These are phyloP conservation scores for Ramaria rubella DNA, from an alignment of 768 basidiomycete species.

Conservation along the genomic window DNA sequence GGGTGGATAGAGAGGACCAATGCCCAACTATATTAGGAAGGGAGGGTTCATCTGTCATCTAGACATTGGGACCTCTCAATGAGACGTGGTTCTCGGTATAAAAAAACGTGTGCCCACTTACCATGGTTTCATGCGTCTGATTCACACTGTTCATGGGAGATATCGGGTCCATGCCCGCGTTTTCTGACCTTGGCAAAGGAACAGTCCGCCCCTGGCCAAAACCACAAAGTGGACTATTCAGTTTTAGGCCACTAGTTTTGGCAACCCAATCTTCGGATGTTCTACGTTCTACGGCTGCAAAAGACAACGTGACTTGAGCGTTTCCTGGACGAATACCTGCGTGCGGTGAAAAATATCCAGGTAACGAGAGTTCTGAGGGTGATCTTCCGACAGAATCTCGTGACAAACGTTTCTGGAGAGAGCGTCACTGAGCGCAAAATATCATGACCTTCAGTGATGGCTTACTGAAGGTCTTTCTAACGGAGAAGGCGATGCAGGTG, in stretches of 20 bases:
- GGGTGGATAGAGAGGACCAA: not conserved
- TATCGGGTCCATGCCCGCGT: conserved; percentile 14
- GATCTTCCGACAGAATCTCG: not conserved
- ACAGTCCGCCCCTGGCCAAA: conserved; percentile 19
- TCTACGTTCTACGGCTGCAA: conserved; percentile 23
- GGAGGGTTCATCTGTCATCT: not conserved
- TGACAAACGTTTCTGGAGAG: not conserved
- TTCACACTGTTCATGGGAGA: conserved; percentile 1
- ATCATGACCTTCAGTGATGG: not conserved
- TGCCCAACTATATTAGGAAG: conserved; percentile 12
- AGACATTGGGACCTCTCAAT: not conserved
- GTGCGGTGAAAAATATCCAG: not conserved
- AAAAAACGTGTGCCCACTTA: not conserved
- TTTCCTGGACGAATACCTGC: not conserved
- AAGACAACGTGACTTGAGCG: not conserved
- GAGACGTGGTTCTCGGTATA: too few species aligned
- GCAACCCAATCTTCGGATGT: conserved; percentile 70
- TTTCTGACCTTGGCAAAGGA: conserved; percentile 5
- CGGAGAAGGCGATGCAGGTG: not conserved
- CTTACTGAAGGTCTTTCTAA: not conserved
- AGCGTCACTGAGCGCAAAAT: not conserved
- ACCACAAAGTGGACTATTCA: conserved; percentile 37
- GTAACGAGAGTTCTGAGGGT: not conserved
- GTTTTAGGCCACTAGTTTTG: conserved; percentile 60
- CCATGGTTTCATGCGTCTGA: not conserved